Base-by-base conservation (phyloP, 1,139 yeast genomes). In the Scheffersomyces segobiensis region DNA sequence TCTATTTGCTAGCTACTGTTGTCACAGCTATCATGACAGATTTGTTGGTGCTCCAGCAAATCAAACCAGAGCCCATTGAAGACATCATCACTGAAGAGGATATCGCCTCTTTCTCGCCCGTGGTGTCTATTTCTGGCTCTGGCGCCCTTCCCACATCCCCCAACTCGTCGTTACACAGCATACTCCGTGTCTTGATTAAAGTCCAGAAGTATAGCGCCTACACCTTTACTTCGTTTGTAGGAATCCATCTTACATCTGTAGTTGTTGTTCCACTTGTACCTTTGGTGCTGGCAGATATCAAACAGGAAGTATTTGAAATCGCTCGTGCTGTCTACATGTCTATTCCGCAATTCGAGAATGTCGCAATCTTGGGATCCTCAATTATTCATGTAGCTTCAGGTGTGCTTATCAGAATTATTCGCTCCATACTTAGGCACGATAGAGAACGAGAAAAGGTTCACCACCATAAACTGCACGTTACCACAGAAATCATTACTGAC, bases 171-270 rank as follows among this genome's bases (percentile, higher is more conserved):
- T 20, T 26, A 14, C 49, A 22, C 14, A 54, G 32, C 42, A 26
- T 53, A n/a, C 46, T 53, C 42, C 55, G 21, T 24, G 48, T 18
- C 6, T 39, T 53, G 39, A 53, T 57, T 4, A 42, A 57, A 12
- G 54, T 63, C 32, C 96, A 90, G 70, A 84, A 85, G 66, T 87
- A 86, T 70, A 84, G 91, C 24, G 86, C 91, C 0, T 81, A 85
- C 57, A 76, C 86, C 12, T 86, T 90, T 66, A 67, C 83, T 0
- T 75, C 82, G 1, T 90, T 90, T 65, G 70, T 87, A 5, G 81
- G 85, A 0, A 71, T 89, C 22, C 96, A 90, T 67, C 71, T 84
- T 0, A 64, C 84, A 1, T 78, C 89, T 0, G 89, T 87, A 5
- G 75, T 85, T 0, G 63, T 84, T 0, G 78, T 84, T 0, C 96